Percentiles rank a stretch among this genome's conserved stretches.
phyloP scores from a whole-genome alignment of 2,329 filamentous ascomycete species.

The Botrytis aclada region DNA sequence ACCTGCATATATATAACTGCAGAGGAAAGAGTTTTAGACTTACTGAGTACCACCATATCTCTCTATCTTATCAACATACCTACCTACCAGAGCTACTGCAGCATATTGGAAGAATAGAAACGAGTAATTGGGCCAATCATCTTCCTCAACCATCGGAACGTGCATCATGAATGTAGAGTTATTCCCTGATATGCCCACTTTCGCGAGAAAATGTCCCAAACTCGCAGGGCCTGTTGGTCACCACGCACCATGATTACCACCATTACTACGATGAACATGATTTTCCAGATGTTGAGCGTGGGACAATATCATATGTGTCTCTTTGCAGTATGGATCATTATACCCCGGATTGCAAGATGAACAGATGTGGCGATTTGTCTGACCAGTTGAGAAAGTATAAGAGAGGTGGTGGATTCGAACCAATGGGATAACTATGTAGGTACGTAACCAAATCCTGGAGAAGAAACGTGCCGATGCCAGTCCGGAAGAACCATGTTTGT shows the following conservation, averaged over 20 bases:
- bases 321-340: neutral
- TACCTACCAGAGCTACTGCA: neutral
- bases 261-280: neutral
- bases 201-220: neutral
- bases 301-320: neutral
- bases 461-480: neutral
- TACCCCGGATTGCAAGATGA: neutral
- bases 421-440: neutral
- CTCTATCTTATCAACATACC: neutral
- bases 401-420: neutral
- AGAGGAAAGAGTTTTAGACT: neutral
- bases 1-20: neutral
- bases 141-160: neutral
- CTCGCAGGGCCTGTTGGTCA: neutral
- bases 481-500: neutral
- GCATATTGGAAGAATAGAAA: neutral
- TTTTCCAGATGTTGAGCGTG: neutral
- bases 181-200: neutral
- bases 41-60: neutral
- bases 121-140: neutral
- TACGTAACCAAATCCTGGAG: neutral
- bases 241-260: neutral
- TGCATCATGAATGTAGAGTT: neutral
- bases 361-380: neutral
- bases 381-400: neutral